These are phyloP conservation scores for Neurospora crassa DNA, from an alignment of 2,329 filamentous ascomycete genomes.

Conservation along the genomic window DNA sequence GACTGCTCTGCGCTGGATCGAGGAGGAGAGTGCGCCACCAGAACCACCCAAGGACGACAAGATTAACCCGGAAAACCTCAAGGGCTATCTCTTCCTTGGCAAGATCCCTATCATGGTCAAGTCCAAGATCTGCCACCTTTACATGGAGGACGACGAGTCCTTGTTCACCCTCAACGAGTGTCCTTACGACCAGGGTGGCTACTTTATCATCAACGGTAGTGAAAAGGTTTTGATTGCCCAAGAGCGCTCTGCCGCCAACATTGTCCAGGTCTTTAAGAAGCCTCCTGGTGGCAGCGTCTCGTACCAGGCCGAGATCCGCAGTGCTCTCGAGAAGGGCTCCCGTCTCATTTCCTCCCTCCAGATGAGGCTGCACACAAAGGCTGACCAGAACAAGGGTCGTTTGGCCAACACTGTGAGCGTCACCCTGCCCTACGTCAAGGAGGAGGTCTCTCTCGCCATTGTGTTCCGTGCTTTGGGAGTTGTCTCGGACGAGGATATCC, in stretches of 20 bases:
- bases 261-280: slow-evolving; percentile 98
- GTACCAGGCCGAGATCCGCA: slow-evolving; percentile 91
- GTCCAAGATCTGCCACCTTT: slow-evolving; percentile 87
- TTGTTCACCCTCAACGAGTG: slow-evolving; percentile 92
- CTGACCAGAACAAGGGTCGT: slow-evolving; percentile 66
- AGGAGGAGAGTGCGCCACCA: slow-evolving; percentile 44
- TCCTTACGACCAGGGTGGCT: slow-evolving; percentile 95
- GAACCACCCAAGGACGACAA: slow-evolving; percentile 27
- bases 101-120: slow-evolving; percentile 98
- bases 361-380: slow-evolving; percentile 83
- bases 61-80: slow-evolving; percentile 45
- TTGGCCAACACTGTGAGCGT: slow-evolving; percentile 85
- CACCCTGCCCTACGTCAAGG: slow-evolving; percentile 87
- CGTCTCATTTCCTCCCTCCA: slow-evolving; percentile 87
- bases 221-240: slow-evolving; percentile 98
- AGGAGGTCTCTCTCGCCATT: slow-evolving; percentile 85
- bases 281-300: slow-evolving; percentile 84
- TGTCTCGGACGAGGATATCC: slow-evolving; percentile 93
- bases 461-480: slow-evolving; percentile 94
- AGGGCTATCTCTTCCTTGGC: slow-evolving; percentile 78
- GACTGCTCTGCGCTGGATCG: slow-evolving; percentile 50
- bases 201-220: slow-evolving; percentile 98
- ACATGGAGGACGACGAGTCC: slow-evolving; percentile 72
- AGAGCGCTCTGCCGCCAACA: slow-evolving; percentile 94
- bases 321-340: slow-evolving; percentile 91